These are phyloP conservation scores for Physcomitrellopsis africana DNA, from an alignment of 225 moss, liverwort and hornwort species.

Conservation along the genomic window DNA sequence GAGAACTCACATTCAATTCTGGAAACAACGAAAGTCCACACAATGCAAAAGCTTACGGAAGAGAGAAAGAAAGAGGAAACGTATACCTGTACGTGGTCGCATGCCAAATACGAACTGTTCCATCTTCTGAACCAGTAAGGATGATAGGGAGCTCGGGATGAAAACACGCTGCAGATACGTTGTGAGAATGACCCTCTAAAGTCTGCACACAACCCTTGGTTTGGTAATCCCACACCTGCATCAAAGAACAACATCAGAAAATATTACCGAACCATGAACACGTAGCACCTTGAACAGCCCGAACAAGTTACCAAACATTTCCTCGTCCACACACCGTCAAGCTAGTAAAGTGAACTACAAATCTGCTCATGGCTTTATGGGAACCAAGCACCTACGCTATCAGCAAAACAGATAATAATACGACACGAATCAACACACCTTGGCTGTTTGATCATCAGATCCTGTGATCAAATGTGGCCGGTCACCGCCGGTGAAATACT, in stretches of 20 bases:
- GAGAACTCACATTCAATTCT: background rate
- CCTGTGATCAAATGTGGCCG: constrained; percentile 96
- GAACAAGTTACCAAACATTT: background rate
- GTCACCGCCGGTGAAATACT: constrained; percentile 94
- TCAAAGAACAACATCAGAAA: constrained; percentile 19
- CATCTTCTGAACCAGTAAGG: constrained; percentile 96
- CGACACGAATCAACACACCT: constrained; percentile 51
- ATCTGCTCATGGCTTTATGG: background rate
- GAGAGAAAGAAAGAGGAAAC: too few relatives aligned
- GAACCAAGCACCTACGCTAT: background rate
- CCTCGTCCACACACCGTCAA: background rate
- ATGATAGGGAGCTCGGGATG: constrained; percentile 97
- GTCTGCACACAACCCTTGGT: constrained; percentile 99
- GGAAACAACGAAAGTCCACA: background rate
- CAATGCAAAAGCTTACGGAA: background rate
- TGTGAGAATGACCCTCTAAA: constrained; percentile 93
- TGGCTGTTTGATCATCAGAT: constrained; percentile 97
- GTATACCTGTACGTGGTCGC: constrained; percentile 88
- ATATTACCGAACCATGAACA: constrained; percentile 24
- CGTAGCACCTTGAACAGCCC: background rate
- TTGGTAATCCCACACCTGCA: constrained; percentile 98
- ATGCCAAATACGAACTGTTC: constrained; percentile 98
- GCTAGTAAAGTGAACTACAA: background rate
- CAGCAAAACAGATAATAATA: background rate
- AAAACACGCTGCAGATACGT: constrained; percentile 92